Evolutionary conservation across 805 yeast genomes (phyloP), one percentile per base, ranked within the genome.

Genomic region (Saccharomyces paradoxus): DNA sequence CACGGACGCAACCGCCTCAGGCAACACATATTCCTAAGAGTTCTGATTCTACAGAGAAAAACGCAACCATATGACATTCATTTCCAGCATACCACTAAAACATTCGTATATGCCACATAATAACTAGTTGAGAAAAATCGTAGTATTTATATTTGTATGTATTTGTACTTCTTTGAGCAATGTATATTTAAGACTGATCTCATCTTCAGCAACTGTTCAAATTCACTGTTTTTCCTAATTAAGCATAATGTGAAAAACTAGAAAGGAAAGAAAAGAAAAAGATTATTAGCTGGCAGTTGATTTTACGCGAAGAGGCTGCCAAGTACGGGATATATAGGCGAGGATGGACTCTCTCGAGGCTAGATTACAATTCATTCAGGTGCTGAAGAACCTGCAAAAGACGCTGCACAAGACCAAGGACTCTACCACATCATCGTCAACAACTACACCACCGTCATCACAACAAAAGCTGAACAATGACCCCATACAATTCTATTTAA

Each of bases 311-410:
- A 37, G 12, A 17, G 3, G 17, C n/a, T 32, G 22, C 27, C 27
- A 41, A 21, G 14, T 10, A 31, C 22, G 21, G 14, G 21, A 41
- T 4, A 14, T 32, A 8, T 17, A 7, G 6, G 22, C 29, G 30
- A 49, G 13, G 14, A 89, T 91, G 96, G 97, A 91, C 66, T 84
- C 96, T 0, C 88, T 92, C 68, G 96, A 89, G 64, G 90, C 91
- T 4, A 79, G 92, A 55, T 72, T 89, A 49, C 86, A 86, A 68
- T 85, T 91, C 62, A 77, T 82, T 5, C 87, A 83, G 61, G 79
- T 83, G 48, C 74, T 91, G 53, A 78, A 83, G 60, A 68, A 76
- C 6, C 72, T 92, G 46, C 83, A 82, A 47, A 91, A 96, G 58
- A 66, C 68, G 4, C 46, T 67, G 22, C 0, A 78, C 89, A 1